A percentile compares a stretch with the other conserved stretches of the same genome.
Conservation (phyloP, 2,329 filamentous ascomycete species). For the Microsporum ferrugineum region DNA sequence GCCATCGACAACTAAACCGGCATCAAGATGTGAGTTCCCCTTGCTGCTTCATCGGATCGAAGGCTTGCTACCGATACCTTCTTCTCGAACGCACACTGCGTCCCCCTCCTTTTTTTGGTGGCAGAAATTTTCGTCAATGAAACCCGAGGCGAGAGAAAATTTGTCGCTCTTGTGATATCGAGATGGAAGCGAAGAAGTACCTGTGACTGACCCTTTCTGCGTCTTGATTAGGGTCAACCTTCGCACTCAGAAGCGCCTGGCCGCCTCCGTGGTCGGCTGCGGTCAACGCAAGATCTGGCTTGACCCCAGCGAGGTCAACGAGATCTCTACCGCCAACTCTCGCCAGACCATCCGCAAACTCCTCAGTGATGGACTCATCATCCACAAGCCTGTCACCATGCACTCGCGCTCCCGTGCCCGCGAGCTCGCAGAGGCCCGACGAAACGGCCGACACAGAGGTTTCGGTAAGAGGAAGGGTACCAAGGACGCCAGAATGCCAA, state of each 20-base stretch:
- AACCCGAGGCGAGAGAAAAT: neutral
- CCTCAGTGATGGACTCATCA: conserved; percentile 99
- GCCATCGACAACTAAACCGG: conserved; percentile 14
- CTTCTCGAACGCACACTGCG: neutral
- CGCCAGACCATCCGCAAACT: conserved; percentile 99
- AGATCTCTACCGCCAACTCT: conserved; percentile 99
- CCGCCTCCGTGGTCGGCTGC: conserved; percentile 95
- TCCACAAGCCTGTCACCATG: conserved; percentile 99
- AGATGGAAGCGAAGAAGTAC: neutral
- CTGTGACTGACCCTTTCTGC: neutral
- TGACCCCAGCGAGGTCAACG: conserved; percentile 97
- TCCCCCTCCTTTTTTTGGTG: neutral
- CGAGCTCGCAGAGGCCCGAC: conserved; percentile 85
- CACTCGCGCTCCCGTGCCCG: conserved; percentile 96
- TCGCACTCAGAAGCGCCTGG: conserved; percentile 99
- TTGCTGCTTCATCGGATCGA: neutral
- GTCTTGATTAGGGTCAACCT: conserved; percentile 77
- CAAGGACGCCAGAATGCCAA: conserved; percentile 97
- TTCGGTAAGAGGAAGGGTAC: conserved; percentile 99
- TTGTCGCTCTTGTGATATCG: neutral
- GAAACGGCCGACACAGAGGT: conserved; percentile 94
- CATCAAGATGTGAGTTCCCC: conserved; percentile 18
- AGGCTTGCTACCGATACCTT: neutral
- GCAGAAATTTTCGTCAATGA: neutral
- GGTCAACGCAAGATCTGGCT: conserved; percentile 99